Percentiles rank a stretch among this genome's conserved stretches.
These are phyloP conservation scores for Yamadazyma akitaensis DNA, from an alignment of 805 yeast genomes.

Conservation along the genomic window DNA sequence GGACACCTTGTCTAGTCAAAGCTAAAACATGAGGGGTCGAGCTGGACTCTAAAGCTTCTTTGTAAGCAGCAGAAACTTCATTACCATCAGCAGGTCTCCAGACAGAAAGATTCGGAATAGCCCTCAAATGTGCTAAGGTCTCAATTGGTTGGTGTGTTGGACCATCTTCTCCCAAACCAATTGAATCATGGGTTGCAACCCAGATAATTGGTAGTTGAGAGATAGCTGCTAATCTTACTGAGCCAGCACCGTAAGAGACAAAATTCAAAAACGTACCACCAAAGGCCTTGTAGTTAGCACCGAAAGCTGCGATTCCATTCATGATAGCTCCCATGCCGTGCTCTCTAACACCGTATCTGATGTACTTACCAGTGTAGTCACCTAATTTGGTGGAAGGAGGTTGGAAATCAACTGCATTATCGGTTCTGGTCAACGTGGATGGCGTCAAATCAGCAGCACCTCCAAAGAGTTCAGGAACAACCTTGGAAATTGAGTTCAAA, in stretches of 20 bases:
- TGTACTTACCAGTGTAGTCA: conserved; percentile 85
- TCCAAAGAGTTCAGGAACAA: conserved; percentile 86
- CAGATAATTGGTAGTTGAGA: conserved; percentile 81
- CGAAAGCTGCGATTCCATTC: conserved; percentile 94
- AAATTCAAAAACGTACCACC: conserved; percentile 99
- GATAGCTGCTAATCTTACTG: conserved; percentile 79
- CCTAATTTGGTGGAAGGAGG: conserved; percentile 78
- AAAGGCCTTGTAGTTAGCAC: conserved; percentile 81
- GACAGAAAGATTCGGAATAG: conserved; percentile 74
- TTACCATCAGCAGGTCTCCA: conserved; percentile 96
- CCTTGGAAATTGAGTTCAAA: conserved; percentile 56
- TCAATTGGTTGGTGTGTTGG: conserved; percentile 94
- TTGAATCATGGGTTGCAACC: conserved; percentile 89
- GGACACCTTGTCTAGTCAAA: conserved; percentile 80
- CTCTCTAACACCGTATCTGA: conserved; percentile 98
- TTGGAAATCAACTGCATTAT: conserved; percentile 87
- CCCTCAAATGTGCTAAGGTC: conserved; percentile 83
- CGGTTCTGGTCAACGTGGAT: conserved; percentile 90
- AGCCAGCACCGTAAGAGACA: conserved; percentile 79
- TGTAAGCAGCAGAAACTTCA: conserved; percentile 81
- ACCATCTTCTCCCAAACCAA: conserved; percentile 91
- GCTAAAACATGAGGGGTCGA: conserved; percentile 74
- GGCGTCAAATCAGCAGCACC: conserved; percentile 99
- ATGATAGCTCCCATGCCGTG: conserved; percentile 98
- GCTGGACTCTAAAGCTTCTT: conserved; percentile 56